These are phyloP conservation scores for Alliaria petiolata DNA, from an alignment of 345 rosid species.

Conservation along the genomic window DNA sequence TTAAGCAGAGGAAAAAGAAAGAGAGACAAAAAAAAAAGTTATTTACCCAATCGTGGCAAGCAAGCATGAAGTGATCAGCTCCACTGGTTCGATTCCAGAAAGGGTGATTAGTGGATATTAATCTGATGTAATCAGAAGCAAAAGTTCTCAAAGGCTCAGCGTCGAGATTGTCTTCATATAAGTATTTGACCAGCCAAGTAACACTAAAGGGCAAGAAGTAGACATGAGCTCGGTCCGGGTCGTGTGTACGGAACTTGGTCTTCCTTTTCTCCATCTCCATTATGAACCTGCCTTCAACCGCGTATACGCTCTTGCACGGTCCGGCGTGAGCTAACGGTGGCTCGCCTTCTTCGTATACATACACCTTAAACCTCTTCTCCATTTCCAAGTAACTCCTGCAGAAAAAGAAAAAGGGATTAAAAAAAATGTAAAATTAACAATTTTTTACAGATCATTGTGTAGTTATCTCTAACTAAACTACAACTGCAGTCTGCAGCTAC, in stretches of 20 bases:
- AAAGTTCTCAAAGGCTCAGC: slow-evolving; percentile 46
- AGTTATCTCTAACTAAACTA: slow-evolving; percentile 3
- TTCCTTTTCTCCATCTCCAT: slow-evolving; percentile 61
- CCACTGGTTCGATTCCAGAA: slow-evolving; percentile 76
- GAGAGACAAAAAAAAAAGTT: not conserved
- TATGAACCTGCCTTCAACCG: slow-evolving; percentile 87
- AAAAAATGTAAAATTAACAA: no score
- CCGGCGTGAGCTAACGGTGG: slow-evolving; percentile 72
- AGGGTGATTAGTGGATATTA: slow-evolving; percentile 60
- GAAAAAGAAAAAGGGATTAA: not conserved
- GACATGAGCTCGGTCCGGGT: slow-evolving; percentile 57
- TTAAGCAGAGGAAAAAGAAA: not conserved
- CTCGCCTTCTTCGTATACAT: slow-evolving; percentile 81
- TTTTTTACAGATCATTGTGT: not conserved
- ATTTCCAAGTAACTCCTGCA: slow-evolving; percentile 75
- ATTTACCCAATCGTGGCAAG: slow-evolving; percentile 84
- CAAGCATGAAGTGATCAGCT: slow-evolving; percentile 90
- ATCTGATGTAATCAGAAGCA: slow-evolving; percentile 62
- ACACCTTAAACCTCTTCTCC: slow-evolving; percentile 87
- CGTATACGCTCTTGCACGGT: slow-evolving; percentile 78
- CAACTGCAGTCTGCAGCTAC: slow-evolving; percentile 5
- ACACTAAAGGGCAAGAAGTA: slow-evolving; percentile 90
- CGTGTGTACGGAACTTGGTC: slow-evolving; percentile 48
- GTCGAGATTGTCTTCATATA: slow-evolving; percentile 41
- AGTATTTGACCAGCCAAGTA: slow-evolving; percentile 65